Conservation (phyloP, 768 basidiomycete species). For the Grammothele lineata region DNA sequence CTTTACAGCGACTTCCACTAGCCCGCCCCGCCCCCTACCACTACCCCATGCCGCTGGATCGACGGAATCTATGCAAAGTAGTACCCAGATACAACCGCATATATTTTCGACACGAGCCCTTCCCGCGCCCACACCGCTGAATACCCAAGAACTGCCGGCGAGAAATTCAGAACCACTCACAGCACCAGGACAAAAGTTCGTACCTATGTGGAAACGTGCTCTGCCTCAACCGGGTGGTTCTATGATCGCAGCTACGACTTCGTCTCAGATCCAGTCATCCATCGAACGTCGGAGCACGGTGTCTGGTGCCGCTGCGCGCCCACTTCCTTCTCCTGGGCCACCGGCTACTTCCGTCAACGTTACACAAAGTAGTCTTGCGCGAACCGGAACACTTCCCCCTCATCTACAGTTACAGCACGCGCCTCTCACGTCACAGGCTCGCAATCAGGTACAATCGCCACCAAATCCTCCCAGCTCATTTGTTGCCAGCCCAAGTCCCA, state of each 20-base stretch:
- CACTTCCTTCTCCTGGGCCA: constrained; percentile 4
- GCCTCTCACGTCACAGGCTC: constrained; percentile 1
- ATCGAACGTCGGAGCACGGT: constrained; percentile 22
- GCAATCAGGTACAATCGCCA: not conserved
- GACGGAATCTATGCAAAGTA: constrained; percentile 5
- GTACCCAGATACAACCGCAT: constrained; percentile 1
- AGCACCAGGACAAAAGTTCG: constrained; percentile 27
- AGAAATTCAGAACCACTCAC: constrained; percentile 5
- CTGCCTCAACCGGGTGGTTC: constrained; percentile 22
- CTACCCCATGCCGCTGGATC: constrained; percentile 15
- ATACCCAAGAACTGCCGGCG: not conserved
- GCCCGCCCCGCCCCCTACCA: constrained; percentile 13
- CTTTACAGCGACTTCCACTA: constrained; percentile 7
- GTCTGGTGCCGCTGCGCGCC: constrained; percentile 4
- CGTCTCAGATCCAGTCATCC: constrained; percentile 1
- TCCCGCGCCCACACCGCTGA: constrained; percentile 3
- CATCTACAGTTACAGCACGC: constrained; percentile 13
- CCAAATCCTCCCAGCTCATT: not conserved
- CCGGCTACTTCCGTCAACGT: not conserved
- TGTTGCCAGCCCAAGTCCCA: not conserved
- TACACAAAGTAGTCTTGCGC: not conserved
- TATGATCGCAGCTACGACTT: constrained; percentile 1
- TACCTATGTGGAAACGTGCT: constrained; percentile 42
- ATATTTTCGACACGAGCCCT: constrained; percentile 14
- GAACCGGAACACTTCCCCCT: constrained; percentile 14